Base-by-base conservation (phyloP, 768 basidiomycete genomes). In the Macrolepiota dolichaula region DNA sequence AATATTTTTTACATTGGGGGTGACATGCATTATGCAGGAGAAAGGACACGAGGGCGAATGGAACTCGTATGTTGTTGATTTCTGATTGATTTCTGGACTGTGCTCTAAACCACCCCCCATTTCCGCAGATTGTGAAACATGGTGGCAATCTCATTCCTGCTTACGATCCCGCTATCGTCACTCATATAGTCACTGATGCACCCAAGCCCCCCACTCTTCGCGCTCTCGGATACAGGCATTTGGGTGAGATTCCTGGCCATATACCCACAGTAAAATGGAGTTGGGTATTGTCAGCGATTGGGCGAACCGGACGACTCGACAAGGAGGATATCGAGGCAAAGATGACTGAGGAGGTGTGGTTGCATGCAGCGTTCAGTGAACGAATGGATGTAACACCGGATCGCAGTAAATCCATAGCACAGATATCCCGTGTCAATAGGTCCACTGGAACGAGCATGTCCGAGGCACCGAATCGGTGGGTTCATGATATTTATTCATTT, bases 191-290 rank as follows among this genome's bases (percentile, higher is more conserved):
- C 35, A 84, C 85, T 6, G 85, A 84, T 54, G 69, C 73, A 3
- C 63, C 63, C 42, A 54, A 57, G 36, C 55, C 61, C 13, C 59
- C 75, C 15, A 73, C 77, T 44, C 65, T 80, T 44, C 67, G 74
- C 19, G 73, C 78, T 1, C 72, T 88, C 2, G 83, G 83, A 1
- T 66, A 88, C 22, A 83, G 78, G 65, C 68, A 52, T 4, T 70
- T 87, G 15, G 71, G 69, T 6, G 81, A 89, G 3, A 86, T 92
- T 47, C 89, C 90, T 3, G 69, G 77, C n/a, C 74, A 82, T 46
- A 85, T 90, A 11, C 85, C 87, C 10, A 85, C 84, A 11, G 79
- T 90, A 35, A 82, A 68, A 38, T 90, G 88, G 89, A 65, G 67
- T 13, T 91, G 88, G 87, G 75, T 88, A 9, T 62, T 78, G 2